A percentile compares a stretch with the other conserved stretches of the same genome.
Conservation (phyloP, 148 eudicot genomes). For the Nepenthes gracilis region DNA sequence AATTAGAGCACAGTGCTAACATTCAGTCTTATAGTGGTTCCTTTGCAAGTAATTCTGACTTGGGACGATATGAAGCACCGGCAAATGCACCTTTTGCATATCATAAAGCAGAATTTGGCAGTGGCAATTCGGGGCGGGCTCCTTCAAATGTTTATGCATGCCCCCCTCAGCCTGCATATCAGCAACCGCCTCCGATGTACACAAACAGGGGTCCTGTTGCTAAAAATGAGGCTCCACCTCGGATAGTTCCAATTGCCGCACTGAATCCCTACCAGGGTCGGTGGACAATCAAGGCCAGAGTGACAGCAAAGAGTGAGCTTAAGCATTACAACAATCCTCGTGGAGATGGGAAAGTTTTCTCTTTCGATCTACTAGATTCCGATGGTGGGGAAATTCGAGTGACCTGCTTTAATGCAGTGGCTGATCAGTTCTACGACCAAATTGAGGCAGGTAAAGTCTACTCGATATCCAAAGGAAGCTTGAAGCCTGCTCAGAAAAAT, state of each 20-base stretch:
- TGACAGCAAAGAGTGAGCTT: constrained; percentile 68
- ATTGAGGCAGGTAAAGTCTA: constrained; percentile 74
- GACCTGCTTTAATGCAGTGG: constrained; percentile 89
- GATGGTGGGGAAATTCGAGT: constrained; percentile 90
- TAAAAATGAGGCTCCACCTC: constrained; percentile 72
- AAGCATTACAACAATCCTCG: constrained; percentile 60
- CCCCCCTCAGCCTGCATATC: constrained; percentile 42
- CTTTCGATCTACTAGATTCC: constrained; percentile 89
- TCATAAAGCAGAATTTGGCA: constrained; percentile 21
- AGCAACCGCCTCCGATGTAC: constrained; percentile 62
- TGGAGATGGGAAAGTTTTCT: constrained; percentile 90
- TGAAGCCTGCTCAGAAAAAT: constrained; percentile 73
- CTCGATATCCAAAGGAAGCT: constrained; percentile 64
- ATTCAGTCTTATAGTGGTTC: constrained; percentile 34
- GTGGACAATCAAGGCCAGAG: constrained; percentile 97
- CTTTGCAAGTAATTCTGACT: constrained; percentile 19
- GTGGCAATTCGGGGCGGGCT: constrained; percentile 24
- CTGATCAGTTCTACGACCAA: constrained; percentile 61
- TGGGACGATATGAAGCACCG: constrained; percentile 23
- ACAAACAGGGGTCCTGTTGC: constrained; percentile 68
- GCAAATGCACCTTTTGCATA: constrained; percentile 18
- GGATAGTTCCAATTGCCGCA: constrained; percentile 76
- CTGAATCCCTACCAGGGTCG: constrained; percentile 78
- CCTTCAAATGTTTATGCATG: constrained; percentile 27
- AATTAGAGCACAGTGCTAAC: constrained; percentile 13